Evolutionary conservation across 352 stramenopile genomes (phyloP).

Genomic region (Globisporangium alternatum): DNA sequence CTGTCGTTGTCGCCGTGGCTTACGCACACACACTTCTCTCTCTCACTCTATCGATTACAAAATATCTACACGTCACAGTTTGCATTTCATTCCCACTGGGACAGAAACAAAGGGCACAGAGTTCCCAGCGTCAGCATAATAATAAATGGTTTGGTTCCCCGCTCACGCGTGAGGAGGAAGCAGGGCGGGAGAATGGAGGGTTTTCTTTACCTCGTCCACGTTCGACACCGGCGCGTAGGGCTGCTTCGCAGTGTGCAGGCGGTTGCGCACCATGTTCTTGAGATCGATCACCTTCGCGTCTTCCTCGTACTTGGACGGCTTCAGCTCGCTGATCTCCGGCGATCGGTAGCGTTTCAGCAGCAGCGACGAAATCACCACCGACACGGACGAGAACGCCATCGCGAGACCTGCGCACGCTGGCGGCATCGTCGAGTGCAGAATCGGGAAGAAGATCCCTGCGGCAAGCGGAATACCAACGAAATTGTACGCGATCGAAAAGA

Average conservation of each 20-base stretch:
- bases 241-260: slow-evolving; percentile 51
- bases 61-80: slow-evolving; percentile 7
- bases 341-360: slow-evolving; percentile 76
- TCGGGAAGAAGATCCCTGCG: slow-evolving; percentile 81
- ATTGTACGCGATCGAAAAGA: slow-evolving; percentile 89
- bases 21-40: background rate
- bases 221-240: slow-evolving; percentile 71
- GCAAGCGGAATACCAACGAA: slow-evolving; percentile 78
- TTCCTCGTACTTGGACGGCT: slow-evolving; percentile 52
- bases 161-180: slow-evolving; percentile 9
- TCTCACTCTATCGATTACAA: slow-evolving; percentile 9
- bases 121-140: slow-evolving; percentile 6
- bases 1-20: background rate
- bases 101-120: background rate
- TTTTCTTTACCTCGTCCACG: slow-evolving; percentile 39
- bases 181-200: slow-evolving; percentile 9
- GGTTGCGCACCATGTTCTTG: slow-evolving; percentile 70
- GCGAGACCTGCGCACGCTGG: slow-evolving; percentile 80
- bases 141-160: background rate
- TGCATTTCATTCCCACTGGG: slow-evolving; percentile 10
- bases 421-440: slow-evolving; percentile 83
- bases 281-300: slow-evolving; percentile 70
- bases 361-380: slow-evolving; percentile 81
- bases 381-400: slow-evolving; percentile 89
- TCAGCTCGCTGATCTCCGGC: slow-evolving; percentile 41